Base-by-base conservation (phyloP, 148 eudicot genomes). In the Bassia scoparia region DNA sequence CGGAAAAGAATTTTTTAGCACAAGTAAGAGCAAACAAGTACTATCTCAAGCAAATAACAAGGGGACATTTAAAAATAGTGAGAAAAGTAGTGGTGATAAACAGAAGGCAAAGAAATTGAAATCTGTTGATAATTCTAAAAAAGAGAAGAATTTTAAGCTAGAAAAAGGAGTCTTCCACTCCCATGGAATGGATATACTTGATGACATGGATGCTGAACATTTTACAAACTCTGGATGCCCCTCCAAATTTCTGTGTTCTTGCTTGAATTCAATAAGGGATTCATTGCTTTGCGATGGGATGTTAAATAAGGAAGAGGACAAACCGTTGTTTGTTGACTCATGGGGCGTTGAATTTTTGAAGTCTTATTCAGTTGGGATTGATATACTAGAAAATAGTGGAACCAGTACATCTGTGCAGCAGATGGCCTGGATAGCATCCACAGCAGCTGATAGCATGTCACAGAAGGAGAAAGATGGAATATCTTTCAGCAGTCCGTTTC, bases 291-390 rank as follows among this genome's bases (percentile, higher is more conserved):
- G 74, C 7, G 83, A 77, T 69, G 86, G 79, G 52, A 61, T 62
- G 38, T 73, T 83, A 24, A 67, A 37, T 48, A 54, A 37, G 71
- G 89, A 81, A 54, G 75, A 77, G 58, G 85, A 79, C 7, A 75
- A 76, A 55, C 85, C 87, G 29, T 83, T 88, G 50, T 83, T 88
- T 72, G 80, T 71, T 30, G 67, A 84, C 69, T 31, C 82, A 33
- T 91, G 98, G 98, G 98, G 98, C 34, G 65, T 81, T 82, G 87
- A 94, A 73, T 91, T 89, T 70, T 94, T 97, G 98, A 87, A 82
- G 70, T 75, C 78, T 71, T 89, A 77, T 83, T 80, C 85, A 10
- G 29, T 43, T 73, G 93, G 96, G 35, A 81, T 75, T 69, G 90
- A 91, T 79, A 71, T 89, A 56, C 29, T 91, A 60, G 97, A 88